Evolutionary conservation across 208 protist species (phyloP).

Genomic region (Leishmania gerbilli): DNA sequence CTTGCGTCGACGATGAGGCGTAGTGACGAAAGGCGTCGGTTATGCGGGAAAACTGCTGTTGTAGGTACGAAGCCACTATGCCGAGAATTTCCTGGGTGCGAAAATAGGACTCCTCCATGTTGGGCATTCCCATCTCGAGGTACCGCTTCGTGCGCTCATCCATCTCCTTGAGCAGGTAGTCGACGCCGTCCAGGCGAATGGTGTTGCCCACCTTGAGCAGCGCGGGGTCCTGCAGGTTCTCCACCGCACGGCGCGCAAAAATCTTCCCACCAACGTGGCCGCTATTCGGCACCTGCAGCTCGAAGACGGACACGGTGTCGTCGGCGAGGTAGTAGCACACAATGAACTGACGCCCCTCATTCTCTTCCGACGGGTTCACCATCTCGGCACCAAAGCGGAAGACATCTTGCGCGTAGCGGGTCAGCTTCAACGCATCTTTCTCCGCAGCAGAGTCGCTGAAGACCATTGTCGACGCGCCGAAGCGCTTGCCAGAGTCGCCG

Average conservation of each 20-base stretch:
- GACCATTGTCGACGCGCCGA: conserved; percentile 74
- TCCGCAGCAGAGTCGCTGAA: conserved; percentile 52
- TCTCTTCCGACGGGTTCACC: conserved; percentile 47
- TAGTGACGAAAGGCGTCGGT: conserved; percentile 87
- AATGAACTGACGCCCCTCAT: conserved; percentile 83
- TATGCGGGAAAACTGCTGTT: conserved; percentile 63
- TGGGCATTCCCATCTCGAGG: conserved; percentile 68
- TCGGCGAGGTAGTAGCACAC: conserved; percentile 95
- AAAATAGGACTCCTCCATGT: conserved; percentile 81
- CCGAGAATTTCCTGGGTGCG: conserved; percentile 62
- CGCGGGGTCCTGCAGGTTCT: conserved; percentile 54
- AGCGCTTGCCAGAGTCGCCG: conserved; percentile 18
- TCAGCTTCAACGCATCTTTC: conserved; percentile 87
- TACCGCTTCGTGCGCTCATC: conserved; percentile 75
- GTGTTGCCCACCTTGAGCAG: conserved; percentile 77
- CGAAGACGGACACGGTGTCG: conserved; percentile 94
- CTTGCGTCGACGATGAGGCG: conserved; percentile 55
- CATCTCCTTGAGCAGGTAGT: conserved; percentile 75
- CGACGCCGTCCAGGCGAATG: conserved; percentile 58
- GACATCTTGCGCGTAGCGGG: conserved; percentile 84
- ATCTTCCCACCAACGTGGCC: conserved; percentile 94
- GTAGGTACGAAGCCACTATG: conserved; percentile 57
- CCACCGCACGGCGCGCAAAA: conserved; percentile 81
- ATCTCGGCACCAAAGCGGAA: conserved; percentile 89
- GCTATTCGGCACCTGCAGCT: conserved; percentile 90